Evolutionary conservation across 371 early-diverging fungal species (phyloP).

Genomic region (Lichtheimia corymbifera): DNA sequence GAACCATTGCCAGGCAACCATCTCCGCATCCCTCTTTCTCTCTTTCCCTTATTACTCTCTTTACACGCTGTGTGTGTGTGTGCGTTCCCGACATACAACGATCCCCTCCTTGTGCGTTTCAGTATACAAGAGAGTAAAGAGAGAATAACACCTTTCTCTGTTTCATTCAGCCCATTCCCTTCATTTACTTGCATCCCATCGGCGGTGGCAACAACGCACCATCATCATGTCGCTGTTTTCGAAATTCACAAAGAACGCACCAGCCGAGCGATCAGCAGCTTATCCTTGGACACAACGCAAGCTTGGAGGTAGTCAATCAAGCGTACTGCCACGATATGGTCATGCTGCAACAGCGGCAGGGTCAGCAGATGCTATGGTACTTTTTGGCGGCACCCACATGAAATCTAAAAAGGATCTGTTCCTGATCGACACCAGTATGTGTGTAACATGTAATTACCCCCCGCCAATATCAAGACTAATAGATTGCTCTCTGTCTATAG

Average conservation of each 20-base stretch:
- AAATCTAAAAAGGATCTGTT: conserved; percentile 56
- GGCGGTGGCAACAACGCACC: background rate
- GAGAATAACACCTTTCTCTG: too few species aligned
- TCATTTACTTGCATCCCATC: background rate
- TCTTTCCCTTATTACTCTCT: too few species aligned
- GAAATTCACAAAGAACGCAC: conserved; percentile 41
- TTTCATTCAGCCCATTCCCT: background rate
- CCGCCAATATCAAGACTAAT: too few species aligned
- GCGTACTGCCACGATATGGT: conserved; percentile 53
- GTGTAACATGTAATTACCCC: too few species aligned
- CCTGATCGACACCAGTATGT: conserved; percentile 63
- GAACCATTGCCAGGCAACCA: too few species aligned
- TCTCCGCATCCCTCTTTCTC: too few species aligned
- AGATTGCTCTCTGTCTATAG: conserved; percentile 11
- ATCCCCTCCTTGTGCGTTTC: too few species aligned
- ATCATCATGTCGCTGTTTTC: conserved; percentile 46
- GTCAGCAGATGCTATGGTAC: conserved; percentile 42
- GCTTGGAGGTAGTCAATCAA: conserved; percentile 30
- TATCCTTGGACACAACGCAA: conserved; percentile 53
- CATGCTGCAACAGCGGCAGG: conserved; percentile 56
- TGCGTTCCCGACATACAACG: too few species aligned
- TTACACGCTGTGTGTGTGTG: too few species aligned
- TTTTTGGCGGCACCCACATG: conserved; percentile 60
- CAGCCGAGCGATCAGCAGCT: conserved; percentile 16
- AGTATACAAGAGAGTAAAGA: too few species aligned